phyloP scores from a whole-genome alignment of 306 rosid species.

The Gleditsia sinensis region DNA sequence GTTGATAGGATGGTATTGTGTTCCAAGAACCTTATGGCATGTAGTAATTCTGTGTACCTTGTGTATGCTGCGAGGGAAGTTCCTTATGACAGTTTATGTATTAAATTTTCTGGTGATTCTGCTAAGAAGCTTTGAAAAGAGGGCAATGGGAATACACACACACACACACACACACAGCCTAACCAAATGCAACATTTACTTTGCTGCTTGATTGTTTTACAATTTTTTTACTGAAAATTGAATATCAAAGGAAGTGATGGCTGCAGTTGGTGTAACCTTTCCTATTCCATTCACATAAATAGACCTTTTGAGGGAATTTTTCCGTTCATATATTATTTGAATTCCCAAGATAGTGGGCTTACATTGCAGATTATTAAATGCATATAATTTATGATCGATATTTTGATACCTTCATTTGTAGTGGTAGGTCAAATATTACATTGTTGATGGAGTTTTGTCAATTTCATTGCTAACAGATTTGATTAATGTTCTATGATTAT shows the following conservation, averaged over 20 bases:
- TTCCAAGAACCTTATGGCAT: background rate
- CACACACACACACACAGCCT: too few species aligned
- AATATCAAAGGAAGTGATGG: too few species aligned
- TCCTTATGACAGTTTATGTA: conserved; percentile 1
- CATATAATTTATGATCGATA: too few species aligned
- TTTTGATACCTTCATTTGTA: background rate
- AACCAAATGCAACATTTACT: too few species aligned
- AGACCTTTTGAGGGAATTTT: too few species aligned
- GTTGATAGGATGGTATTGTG: background rate
- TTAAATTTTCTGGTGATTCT: background rate
- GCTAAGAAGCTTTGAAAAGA: background rate
- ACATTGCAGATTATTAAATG: background rate
- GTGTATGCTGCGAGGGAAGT: background rate
- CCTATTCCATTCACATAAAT: too few species aligned
- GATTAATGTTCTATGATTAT: background rate
- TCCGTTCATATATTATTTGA: too few species aligned
- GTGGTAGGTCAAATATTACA: background rate
- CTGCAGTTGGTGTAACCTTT: too few species aligned
- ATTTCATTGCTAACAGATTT: background rate
- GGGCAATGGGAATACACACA: too few species aligned
- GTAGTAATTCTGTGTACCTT: conserved; percentile 18
- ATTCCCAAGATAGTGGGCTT: background rate
- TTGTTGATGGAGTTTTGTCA: too few species aligned
- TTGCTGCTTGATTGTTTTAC: too few species aligned
- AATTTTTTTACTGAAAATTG: too few species aligned